phyloP scores from a whole-genome alignment of 164 flowering plant species.

The Tetrastigma voinierianum region DNA sequence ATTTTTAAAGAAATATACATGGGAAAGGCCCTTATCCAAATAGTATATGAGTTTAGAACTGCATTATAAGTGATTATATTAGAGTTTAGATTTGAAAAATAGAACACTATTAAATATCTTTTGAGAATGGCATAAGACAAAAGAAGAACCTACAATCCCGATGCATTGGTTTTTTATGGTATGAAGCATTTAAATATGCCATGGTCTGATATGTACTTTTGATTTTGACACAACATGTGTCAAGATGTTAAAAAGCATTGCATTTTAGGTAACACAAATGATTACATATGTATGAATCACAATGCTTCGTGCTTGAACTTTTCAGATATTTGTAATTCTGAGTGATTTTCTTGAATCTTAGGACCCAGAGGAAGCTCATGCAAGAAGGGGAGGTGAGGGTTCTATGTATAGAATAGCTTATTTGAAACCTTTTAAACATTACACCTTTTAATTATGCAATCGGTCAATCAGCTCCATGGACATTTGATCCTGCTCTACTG shows the following conservation, averaged over 20 bases:
- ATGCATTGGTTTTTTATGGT: not conserved
- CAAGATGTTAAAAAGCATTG: too few species aligned
- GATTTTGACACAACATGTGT: too few species aligned
- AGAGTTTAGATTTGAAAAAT: not conserved
- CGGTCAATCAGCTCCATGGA: constrained; percentile 89
- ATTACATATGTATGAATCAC: not conserved
- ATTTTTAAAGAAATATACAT: too few species aligned
- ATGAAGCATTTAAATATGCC: not conserved
- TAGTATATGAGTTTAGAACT: not conserved
- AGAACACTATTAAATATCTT: not conserved
- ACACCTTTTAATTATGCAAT: constrained; percentile 15
- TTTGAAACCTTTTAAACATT: constrained; percentile 1
- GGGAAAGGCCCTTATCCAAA: not conserved
- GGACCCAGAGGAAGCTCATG: constrained; percentile 96
- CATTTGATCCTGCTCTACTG: constrained; percentile 68
- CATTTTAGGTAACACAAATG: too few species aligned
- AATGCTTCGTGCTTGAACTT: not conserved
- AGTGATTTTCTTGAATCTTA: constrained; percentile 20
- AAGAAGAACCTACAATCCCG: not conserved
- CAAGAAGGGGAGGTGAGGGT: constrained; percentile 96
- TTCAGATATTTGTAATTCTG: not conserved
- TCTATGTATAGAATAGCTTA: constrained; percentile 9
- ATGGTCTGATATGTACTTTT: too few species aligned
- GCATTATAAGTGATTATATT: not conserved
- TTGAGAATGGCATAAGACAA: not conserved